phyloP scores from a whole-genome alignment of 108 stramenopile genomes.

The Cyclotella atomus region DNA sequence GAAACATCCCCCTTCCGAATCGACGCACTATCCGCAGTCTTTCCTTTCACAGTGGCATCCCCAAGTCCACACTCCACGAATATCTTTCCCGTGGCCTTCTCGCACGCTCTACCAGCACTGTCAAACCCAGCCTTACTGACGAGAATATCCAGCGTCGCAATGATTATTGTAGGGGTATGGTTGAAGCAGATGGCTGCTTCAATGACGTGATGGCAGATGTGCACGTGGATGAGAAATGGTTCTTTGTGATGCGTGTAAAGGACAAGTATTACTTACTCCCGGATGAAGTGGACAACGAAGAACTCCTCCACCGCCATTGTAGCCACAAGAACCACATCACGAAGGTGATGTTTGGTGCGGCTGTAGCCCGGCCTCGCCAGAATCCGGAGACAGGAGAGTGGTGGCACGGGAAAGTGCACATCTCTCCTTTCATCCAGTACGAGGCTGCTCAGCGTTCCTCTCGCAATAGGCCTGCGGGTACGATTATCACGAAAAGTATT shows the following conservation, averaged over 20 bases:
- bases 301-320: background rate
- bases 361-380: background rate
- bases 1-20: background rate
- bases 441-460: background rate
- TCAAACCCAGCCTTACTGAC: background rate
- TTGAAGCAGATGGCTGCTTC: background rate
- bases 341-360: constrained; percentile 20
- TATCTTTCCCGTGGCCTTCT: background rate
- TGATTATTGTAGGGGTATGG: background rate
- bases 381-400: constrained; percentile 10
- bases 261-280: background rate
- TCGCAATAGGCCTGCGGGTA: background rate
- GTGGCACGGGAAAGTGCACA: constrained; percentile 21
- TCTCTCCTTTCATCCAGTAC: background rate
- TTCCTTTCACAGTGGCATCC: background rate
- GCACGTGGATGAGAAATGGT: constrained; percentile 32
- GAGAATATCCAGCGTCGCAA: background rate
- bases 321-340: constrained; percentile 21
- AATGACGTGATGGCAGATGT: constrained; percentile 2
- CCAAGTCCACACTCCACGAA: background rate
- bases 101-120: background rate
- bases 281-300: background rate
- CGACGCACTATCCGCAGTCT: background rate
- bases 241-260: background rate
- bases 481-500: background rate